Conservation (phyloP, 1,284 basidiomycete species). For the Sparassis latifolia region DNA sequence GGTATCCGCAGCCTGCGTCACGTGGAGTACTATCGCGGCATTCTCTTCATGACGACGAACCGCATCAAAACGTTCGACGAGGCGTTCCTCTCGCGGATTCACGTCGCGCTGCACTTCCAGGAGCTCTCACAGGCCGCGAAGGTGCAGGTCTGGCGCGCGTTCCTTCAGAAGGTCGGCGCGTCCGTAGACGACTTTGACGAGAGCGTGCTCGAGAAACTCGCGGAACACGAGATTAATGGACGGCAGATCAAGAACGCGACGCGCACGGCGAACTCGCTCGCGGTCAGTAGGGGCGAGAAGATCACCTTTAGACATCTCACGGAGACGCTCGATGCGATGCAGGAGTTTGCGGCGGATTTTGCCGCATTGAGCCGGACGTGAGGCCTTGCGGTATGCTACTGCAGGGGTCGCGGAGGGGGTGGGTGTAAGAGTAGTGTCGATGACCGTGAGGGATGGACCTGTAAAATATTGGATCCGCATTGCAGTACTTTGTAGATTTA, state of each 20-base stretch:
- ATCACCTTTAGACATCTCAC: conserved; percentile 41
- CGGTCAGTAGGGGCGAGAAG: conserved; percentile 37
- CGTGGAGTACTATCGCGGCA: conserved; percentile 59
- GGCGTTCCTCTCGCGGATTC: conserved; percentile 64
- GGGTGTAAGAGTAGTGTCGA: no score
- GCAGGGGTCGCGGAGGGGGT: no score
- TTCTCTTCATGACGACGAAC: conserved; percentile 65
- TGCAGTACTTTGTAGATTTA: no score
- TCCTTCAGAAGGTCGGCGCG: conserved; percentile 34
- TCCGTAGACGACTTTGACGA: conserved; percentile 23
- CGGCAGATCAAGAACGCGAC: conserved; percentile 62
- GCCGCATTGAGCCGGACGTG: conserved; percentile 4
- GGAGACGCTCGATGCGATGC: conserved; percentile 53
- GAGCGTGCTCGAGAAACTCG: conserved; percentile 36
- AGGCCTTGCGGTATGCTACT: no score
- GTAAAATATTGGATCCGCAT: no score
- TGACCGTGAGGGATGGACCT: no score
- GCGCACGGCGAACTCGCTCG: conserved; percentile 52
- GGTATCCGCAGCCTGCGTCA: conserved; percentile 34
- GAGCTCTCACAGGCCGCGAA: conserved; percentile 44
- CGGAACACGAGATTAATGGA: conserved; percentile 47
- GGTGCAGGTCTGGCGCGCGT: conserved; percentile 49
- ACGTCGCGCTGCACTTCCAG: conserved; percentile 54
- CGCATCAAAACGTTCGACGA: conserved; percentile 58
- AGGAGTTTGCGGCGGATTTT: conserved; percentile 51